These are phyloP conservation scores for Epichloe hybrida DNA, from an alignment of 2,329 filamentous ascomycete genomes.

Conservation along the genomic window DNA sequence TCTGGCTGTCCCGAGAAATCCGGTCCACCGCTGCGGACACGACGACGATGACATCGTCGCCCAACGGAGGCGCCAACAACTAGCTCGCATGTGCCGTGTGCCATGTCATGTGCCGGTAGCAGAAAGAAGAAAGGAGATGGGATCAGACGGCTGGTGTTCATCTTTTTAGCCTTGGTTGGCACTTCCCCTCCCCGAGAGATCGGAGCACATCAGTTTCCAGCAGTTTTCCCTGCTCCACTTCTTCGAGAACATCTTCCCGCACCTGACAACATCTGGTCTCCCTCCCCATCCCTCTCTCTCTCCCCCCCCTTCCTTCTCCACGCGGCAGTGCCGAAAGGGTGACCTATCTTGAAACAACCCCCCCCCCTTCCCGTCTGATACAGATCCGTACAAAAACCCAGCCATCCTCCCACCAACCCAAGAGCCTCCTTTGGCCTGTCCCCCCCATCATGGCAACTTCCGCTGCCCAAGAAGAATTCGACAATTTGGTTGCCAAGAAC, in stretches of 20 bases:
- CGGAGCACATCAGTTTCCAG: neutral
- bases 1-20: too few relatives aligned
- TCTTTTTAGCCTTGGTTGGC: too few relatives aligned
- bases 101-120: too few relatives aligned
- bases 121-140: too few relatives aligned
- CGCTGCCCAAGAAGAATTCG: conserved; percentile 54
- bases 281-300: too few relatives aligned
- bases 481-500: conserved; percentile 46
- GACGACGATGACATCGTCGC: neutral
- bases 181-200: too few relatives aligned
- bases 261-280: conserved; percentile 9
- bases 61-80: neutral
- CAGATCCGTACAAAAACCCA: conserved; percentile 1
- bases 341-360: neutral
- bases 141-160: neutral
- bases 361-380: neutral
- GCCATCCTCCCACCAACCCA: neutral
- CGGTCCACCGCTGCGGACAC: too few relatives aligned
- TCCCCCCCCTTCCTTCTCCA: neutral
- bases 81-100: too few relatives aligned
- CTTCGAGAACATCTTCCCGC: conserved; percentile 18
- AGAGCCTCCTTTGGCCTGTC: neutral
- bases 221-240: conserved; percentile 12
- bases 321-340: neutral
- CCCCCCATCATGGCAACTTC: conserved; percentile 41